Conservation (phyloP, 805 yeast genomes). For the Saccharomycopsis fermentans region DNA sequence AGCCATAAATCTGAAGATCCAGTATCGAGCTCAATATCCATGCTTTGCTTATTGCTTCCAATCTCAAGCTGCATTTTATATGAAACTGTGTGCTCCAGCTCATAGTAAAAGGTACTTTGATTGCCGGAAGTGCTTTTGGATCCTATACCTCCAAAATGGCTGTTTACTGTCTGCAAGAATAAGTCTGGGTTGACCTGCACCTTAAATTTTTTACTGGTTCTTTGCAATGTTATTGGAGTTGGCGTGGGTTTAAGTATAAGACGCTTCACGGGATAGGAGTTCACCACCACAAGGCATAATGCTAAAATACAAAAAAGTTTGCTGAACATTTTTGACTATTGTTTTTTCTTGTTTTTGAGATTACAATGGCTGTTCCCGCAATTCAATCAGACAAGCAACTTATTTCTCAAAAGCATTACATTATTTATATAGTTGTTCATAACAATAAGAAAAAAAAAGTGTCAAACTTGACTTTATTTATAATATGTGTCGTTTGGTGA, state of each 20-base stretch:
- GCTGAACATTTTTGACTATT: not conserved
- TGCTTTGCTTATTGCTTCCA: slow-evolving; percentile 5
- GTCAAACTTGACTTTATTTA: too few species aligned
- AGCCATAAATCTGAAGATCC: slow-evolving; percentile 28
- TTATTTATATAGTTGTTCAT: too few species aligned
- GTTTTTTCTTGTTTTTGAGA: too few species aligned
- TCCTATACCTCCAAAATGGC: not conserved
- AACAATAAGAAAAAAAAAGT: too few species aligned
- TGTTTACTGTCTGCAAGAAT: not conserved
- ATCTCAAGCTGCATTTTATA: not conserved
- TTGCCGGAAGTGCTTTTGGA: not conserved
- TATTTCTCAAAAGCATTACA: too few species aligned
- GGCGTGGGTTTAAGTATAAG: not conserved
- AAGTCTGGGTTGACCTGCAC: not conserved
- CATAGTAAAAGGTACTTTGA: not conserved
- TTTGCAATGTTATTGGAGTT: not conserved
- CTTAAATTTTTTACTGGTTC: not conserved
- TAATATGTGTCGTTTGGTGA: too few species aligned
- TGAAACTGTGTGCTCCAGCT: not conserved
- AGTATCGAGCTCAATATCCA: slow-evolving; percentile 23
- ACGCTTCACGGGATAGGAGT: not conserved
- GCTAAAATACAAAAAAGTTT: not conserved
- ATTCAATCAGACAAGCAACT: too few species aligned
- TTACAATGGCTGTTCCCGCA: too few species aligned
- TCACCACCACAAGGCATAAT: not conserved